Percentiles rank a stretch among this genome's conserved stretches.
These are phyloP conservation scores for Fraxinus nigra DNA, from an alignment of 305 asterid genomes.

Conservation along the genomic window DNA sequence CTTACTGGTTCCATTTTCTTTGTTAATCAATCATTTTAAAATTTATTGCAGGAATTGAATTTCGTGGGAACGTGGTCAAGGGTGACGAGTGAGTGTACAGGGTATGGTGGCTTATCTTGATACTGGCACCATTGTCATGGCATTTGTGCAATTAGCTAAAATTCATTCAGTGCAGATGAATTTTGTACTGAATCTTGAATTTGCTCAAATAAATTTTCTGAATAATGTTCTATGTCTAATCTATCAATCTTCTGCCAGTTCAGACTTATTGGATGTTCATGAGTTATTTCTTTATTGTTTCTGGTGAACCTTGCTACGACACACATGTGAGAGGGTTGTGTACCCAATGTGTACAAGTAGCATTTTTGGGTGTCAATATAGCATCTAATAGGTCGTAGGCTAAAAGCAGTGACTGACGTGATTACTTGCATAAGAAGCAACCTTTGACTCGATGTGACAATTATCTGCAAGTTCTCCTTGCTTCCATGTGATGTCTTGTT, in stretches of 20 bases:
- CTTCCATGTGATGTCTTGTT: not conserved
- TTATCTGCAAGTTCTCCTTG: not conserved
- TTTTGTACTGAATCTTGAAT: not conserved
- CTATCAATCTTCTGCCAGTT: not conserved
- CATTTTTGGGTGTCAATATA: not conserved
- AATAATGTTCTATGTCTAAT: not conserved
- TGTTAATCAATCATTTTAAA: not conserved
- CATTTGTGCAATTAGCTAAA: not conserved
- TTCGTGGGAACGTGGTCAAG: not conserved
- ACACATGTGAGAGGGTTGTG: too few relatives aligned
- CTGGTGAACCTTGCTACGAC: not conserved
- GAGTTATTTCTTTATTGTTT: not conserved
- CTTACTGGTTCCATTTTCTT: not conserved
- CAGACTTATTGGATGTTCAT: not conserved
- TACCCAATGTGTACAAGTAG: too few relatives aligned
- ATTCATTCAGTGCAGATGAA: not conserved
- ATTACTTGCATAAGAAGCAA: not conserved
- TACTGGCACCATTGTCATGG: not conserved
- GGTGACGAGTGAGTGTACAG: not conserved
- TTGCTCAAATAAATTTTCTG: not conserved
- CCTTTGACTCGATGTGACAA: too few relatives aligned
- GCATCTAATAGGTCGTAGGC: not conserved
- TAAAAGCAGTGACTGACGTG: not conserved
- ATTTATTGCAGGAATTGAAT: not conserved
- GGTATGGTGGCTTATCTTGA: not conserved